phyloP scores from a whole-genome alignment of 2,329 filamentous ascomycete species.

The Phaeophleospora eucalypticola region DNA sequence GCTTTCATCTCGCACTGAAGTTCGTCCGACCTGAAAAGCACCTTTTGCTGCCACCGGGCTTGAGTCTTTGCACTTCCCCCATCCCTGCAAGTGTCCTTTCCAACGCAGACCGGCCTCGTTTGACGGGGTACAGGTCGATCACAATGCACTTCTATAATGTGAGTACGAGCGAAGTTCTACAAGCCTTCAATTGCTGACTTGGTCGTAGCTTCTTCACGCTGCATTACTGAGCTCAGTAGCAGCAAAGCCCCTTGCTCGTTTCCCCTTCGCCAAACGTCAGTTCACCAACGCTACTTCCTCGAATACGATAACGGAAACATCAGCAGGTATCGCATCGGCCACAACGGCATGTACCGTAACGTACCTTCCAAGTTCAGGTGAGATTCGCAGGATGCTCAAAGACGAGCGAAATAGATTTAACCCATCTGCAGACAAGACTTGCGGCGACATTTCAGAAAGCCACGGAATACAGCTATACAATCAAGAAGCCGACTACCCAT shows the following conservation, averaged over 20 bases:
- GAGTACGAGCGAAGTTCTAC: no score
- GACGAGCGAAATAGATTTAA: no score
- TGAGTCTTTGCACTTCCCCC: conserved; percentile 11
- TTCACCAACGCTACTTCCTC: conserved; percentile 7
- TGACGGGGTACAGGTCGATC: no score
- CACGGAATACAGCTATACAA: conserved; percentile 15
- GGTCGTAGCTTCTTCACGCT: conserved; percentile 3
- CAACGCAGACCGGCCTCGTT: no score
- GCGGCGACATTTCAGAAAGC: conserved; percentile 13
- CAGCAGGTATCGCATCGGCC: conserved; percentile 9
- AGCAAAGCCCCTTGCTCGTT: conserved; percentile 14
- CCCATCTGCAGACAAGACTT: conserved; percentile 10
- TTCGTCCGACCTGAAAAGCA: not conserved
- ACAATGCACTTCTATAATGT: no score
- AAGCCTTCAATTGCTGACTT: no score
- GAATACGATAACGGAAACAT: conserved; percentile 18
- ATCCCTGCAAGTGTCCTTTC: no score
- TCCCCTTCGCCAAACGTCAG: conserved; percentile 8
- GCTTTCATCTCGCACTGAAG: conserved; percentile 1
- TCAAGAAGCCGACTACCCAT: conserved; percentile 12
- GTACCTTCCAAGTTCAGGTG: conserved; percentile 1
- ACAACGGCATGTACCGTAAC: conserved; percentile 7
- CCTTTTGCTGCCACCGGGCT: conserved; percentile 11
- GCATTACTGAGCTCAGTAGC: conserved; percentile 1
- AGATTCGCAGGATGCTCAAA: no score